Percentiles rank a stretch among this genome's conserved stretches.
Conservation (phyloP, 371 early-diverging fungal species). For the Circinella minor region DNA sequence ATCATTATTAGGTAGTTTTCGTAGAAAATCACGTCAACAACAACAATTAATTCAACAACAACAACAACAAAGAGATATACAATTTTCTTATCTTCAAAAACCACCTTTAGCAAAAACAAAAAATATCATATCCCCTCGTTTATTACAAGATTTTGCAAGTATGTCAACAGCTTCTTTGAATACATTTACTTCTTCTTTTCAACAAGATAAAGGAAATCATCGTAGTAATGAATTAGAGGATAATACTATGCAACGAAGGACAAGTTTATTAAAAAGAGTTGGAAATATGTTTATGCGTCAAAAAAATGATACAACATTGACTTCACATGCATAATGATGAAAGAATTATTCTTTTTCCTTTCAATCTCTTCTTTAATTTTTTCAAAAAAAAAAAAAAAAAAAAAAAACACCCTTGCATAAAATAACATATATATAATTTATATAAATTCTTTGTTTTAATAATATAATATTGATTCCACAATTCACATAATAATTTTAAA, state of each 20-base stretch:
- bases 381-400: too few relatives aligned
- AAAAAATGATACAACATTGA: neutral
- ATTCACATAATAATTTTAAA: too few relatives aligned
- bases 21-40: conserved; percentile 3
- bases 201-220: neutral
- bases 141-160: neutral
- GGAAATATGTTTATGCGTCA: conserved; percentile 3
- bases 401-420: too few relatives aligned
- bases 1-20: conserved; percentile 7
- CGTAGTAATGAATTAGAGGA: neutral
- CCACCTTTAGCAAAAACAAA: neutral
- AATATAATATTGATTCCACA: too few relatives aligned
- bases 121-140: neutral
- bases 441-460: too few relatives aligned
- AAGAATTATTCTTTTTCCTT: too few relatives aligned
- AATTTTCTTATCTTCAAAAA: neutral
- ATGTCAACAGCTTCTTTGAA: neutral
- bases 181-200: neutral
- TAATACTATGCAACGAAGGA: neutral
- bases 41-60: neutral
- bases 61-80: neutral
- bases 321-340: neutral
- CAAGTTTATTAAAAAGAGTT: conserved; percentile 1
- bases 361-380: too few relatives aligned
- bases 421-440: too few relatives aligned